Conservation (phyloP, 1,139 yeast genomes). For the Suhomyces chickasaworum region DNA sequence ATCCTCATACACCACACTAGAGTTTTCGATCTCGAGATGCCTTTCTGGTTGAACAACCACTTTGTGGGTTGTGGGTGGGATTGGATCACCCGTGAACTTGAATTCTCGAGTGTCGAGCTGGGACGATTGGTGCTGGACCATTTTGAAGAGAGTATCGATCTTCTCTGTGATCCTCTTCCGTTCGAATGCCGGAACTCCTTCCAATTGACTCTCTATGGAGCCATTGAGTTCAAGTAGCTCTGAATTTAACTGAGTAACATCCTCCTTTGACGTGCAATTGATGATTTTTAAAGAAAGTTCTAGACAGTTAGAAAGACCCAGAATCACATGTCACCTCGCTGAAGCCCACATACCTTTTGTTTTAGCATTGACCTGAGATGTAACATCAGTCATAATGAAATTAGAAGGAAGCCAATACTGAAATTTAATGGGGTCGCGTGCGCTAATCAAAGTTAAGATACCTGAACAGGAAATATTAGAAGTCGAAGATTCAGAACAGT, state of each 20-base stretch:
- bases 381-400: neutral
- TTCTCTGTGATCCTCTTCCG: constrained; percentile 19
- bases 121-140: constrained; percentile 22
- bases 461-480: too few species aligned
- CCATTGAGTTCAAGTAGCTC: constrained; percentile 13
- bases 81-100: constrained; percentile 32
- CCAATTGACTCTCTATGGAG: constrained; percentile 8
- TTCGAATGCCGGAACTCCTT: constrained; percentile 18
- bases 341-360: constrained; percentile 3
- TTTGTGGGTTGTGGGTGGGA: constrained; percentile 10
- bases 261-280: constrained; percentile 10
- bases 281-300: constrained; percentile 12
- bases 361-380: neutral
- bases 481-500: too few species aligned
- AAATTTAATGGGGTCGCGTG: neutral
- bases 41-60: neutral
- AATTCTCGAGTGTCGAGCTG: constrained; percentile 23
- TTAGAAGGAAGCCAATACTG: neutral
- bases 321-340: neutral
- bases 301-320: constrained; percentile 5
- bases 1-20: constrained; percentile 1
- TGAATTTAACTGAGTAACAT: constrained; percentile 6
- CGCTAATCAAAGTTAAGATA: too few species aligned
- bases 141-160: constrained; percentile 22
- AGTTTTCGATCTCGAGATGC: neutral